Conservation (phyloP, 495 filamentous ascomycete species). For the Clohesyomyces aquaticus region DNA sequence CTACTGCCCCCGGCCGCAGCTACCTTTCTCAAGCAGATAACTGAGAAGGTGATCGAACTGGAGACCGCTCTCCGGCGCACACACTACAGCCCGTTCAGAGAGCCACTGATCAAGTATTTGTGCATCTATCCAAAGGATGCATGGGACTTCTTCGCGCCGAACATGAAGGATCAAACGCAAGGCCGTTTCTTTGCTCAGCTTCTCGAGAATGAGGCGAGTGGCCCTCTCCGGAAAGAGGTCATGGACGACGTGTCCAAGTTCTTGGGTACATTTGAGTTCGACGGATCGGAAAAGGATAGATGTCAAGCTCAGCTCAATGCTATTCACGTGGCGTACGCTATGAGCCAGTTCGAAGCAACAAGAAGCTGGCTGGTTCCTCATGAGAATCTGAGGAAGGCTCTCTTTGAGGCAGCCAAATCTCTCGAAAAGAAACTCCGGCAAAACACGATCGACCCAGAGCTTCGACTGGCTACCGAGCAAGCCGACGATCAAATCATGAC, state of each 20-base stretch:
- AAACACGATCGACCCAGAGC: constrained; percentile 67
- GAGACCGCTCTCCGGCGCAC: constrained; percentile 86
- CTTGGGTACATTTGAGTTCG: constrained; percentile 66
- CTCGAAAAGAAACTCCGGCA: constrained; percentile 69
- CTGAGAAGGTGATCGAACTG: constrained; percentile 85
- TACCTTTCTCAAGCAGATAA: constrained; percentile 84
- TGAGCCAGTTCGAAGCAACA: constrained; percentile 63
- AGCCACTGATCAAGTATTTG: constrained; percentile 90
- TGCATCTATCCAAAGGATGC: constrained; percentile 90
- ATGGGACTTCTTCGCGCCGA: constrained; percentile 74
- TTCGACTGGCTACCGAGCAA: constrained; percentile 87
- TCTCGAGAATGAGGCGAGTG: constrained; percentile 75
- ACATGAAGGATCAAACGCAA: constrained; percentile 78
- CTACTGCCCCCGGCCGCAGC: constrained; percentile 85
- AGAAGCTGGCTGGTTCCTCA: constrained; percentile 79
- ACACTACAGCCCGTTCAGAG: constrained; percentile 88
- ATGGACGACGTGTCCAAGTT: constrained; percentile 69
- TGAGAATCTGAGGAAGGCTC: constrained; percentile 67
- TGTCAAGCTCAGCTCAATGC: constrained; percentile 81
- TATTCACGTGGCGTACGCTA: constrained; percentile 78
- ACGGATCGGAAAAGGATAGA: constrained; percentile 63
- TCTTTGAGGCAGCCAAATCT: constrained; percentile 71
- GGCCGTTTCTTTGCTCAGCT: constrained; percentile 95
- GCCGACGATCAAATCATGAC: constrained; percentile 86
- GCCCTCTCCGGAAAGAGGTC: constrained; percentile 71